These are phyloP conservation scores for Wallacemonas sp. DNA, from an alignment of 208 protist species.

Conservation along the genomic window DNA sequence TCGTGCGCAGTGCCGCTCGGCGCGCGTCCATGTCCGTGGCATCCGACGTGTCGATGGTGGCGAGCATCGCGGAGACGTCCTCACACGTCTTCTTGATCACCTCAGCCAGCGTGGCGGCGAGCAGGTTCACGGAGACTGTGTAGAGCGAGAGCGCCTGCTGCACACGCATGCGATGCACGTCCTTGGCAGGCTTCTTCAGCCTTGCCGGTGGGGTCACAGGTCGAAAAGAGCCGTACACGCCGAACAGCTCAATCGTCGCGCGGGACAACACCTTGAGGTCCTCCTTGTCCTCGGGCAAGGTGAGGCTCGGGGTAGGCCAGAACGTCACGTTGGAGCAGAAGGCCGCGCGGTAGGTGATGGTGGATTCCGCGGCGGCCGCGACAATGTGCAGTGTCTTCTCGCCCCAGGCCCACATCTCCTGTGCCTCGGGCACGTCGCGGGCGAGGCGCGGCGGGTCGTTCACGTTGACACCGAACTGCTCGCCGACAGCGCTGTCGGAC, in stretches of 20 bases:
- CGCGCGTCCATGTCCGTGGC: background rate
- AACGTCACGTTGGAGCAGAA: background rate
- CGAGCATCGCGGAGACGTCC: background rate
- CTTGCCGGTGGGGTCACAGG: background rate
- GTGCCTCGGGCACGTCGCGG: conserved; percentile 5
- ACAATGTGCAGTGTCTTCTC: background rate
- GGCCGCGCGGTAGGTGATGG: background rate
- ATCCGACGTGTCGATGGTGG: background rate
- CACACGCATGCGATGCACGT: background rate
- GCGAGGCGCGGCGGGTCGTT: conserved; percentile 2
- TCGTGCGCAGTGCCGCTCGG: background rate
- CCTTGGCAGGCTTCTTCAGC: background rate
- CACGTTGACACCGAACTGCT: conserved; percentile 2
- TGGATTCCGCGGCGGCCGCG: background rate
- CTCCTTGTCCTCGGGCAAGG: background rate
- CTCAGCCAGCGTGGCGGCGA: background rate
- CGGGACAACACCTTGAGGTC: background rate
- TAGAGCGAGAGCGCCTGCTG: conserved; percentile 3
- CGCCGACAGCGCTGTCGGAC: background rate
- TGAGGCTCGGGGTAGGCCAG: conserved; percentile 1
- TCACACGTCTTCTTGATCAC: background rate
- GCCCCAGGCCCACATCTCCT: conserved; percentile 1
- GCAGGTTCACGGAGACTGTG: conserved; percentile 1
- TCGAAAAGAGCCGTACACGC: background rate
- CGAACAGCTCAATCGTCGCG: background rate